Conservation (phyloP, 2,329 filamentous ascomycete genomes). For the Penicillium sp. region DNA sequence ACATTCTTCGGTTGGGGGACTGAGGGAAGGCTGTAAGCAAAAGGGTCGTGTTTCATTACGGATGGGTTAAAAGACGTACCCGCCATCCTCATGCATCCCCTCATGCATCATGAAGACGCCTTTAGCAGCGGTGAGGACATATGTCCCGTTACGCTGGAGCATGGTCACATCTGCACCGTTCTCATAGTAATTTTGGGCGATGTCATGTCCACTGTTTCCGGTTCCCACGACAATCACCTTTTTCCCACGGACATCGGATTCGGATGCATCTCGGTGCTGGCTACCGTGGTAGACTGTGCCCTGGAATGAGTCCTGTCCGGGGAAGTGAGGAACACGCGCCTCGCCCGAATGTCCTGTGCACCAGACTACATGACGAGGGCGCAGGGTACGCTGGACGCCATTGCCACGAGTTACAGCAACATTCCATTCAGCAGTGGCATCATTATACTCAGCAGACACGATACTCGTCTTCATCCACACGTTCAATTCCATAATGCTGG, state of each 20-base stretch:
- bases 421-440: constrained; percentile 38
- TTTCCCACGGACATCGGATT: constrained; percentile 40
- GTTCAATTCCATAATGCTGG: constrained; percentile 50
- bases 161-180: constrained; percentile 53
- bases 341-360: constrained; percentile 48
- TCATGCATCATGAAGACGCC: constrained; percentile 46
- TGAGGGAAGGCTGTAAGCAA: constrained; percentile 14
- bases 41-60: neutral
- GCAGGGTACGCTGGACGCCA: constrained; percentile 30
- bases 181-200: constrained; percentile 51
- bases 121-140: constrained; percentile 48
- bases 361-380: constrained; percentile 49
- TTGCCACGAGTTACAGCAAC: constrained; percentile 32
- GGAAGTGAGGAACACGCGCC: constrained; percentile 42
- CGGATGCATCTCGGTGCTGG: constrained; percentile 42
- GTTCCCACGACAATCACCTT: constrained; percentile 51
- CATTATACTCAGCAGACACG: constrained; percentile 41
- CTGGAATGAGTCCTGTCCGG: constrained; percentile 41
- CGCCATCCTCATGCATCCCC: constrained; percentile 48
- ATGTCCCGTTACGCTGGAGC: constrained; percentile 53
- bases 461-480: constrained; percentile 45
- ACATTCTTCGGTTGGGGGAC: constrained; percentile 50
- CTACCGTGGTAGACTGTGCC: constrained; percentile 47
- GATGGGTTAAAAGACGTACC: constrained; percentile 17
- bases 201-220: constrained; percentile 52